Percentiles rank a stretch among this genome's conserved stretches.
Conservation (phyloP, 495 filamentous ascomycete genomes). For the Talaromyces borbonicus region DNA sequence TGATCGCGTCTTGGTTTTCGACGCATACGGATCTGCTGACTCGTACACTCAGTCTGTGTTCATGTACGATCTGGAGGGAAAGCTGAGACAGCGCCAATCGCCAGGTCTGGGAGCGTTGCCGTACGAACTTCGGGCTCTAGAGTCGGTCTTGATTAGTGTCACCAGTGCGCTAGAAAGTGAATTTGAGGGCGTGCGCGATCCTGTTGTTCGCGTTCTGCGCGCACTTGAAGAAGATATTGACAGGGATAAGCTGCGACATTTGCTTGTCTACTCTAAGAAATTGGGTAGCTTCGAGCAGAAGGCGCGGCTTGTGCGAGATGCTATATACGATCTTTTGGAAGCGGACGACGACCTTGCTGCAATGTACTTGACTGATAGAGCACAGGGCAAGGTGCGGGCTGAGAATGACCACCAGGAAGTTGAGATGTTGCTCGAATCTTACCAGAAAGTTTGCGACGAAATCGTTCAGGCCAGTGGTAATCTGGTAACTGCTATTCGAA, state of each 20-base stretch:
- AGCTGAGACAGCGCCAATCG: constrained; percentile 46
- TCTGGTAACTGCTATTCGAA: constrained; percentile 88
- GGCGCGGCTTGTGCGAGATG: constrained; percentile 85
- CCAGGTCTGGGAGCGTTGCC: constrained; percentile 43
- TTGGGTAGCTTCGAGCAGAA: constrained; percentile 97
- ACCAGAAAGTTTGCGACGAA: constrained; percentile 96
- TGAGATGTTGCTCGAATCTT: constrained; percentile 92
- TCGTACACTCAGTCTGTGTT: constrained; percentile 93
- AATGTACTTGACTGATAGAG: constrained; percentile 91
- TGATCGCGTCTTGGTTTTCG: constrained; percentile 88
- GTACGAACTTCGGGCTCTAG: constrained; percentile 54
- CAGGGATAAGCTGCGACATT: constrained; percentile 78
- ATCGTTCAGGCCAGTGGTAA: constrained; percentile 93
- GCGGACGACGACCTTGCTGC: constrained; percentile 90
- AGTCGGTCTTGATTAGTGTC: constrained; percentile 50
- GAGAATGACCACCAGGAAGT: constrained; percentile 94
- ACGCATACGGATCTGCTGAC: constrained; percentile 88
- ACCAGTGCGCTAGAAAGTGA: constrained; percentile 84
- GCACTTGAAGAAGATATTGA: constrained; percentile 97
- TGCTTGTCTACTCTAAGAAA: constrained; percentile 89
- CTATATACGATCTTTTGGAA: constrained; percentile 93
- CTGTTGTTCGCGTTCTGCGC: constrained; percentile 76
- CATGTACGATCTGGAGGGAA: constrained; percentile 78
- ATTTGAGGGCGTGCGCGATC: constrained; percentile 84
- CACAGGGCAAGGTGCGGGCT: constrained; percentile 57